Base-by-base conservation (phyloP, 106 monocot genomes). In the Dendrobium catenatum region DNA sequence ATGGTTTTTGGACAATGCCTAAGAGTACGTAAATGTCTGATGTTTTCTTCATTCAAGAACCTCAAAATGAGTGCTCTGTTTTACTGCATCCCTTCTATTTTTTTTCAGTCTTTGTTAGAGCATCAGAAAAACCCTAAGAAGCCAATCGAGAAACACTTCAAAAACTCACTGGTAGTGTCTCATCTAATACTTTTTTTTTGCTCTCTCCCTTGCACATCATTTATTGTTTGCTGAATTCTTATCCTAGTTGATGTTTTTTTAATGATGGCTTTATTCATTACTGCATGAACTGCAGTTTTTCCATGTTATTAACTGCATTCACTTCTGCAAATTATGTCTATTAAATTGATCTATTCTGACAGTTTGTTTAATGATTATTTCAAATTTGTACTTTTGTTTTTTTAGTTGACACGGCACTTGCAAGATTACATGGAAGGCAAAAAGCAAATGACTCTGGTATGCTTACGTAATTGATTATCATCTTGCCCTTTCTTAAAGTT, bases 1-100 rank as follows among this genome's bases (percentile, higher is more conserved):
- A 95, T 95, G 95, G 89, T 93, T 79, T 91, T 95, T 86, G 93
- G 95, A 72, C 77, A 81, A 9, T 95, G 95, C 80, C 85, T 95
- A 79, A 85, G 95, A 82, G 95, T 95, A 89, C 37, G 88, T 77
- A 5, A 47, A 42, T 61, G 31, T 42, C 20, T 56, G 18, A 10
- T 26, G 58, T 13, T 5, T 75, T 42, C 26, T 81, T 10, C n/a
- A 56, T 31, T 42, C 47, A 47, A 19, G 75, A 74, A 19, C 20
- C 17, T 55, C 5, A 0, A 19, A 24, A 27, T 42, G 5, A 56
- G 33, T 27, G 7, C 27, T 61, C 26, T 27, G 41, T 76, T 46
- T 79, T 42, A 51, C 42, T 46, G 72, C 0, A 41, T 51, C 79
- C 22, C 20, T 22, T 61, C 13, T 22, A 58, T 19, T 41, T 19